phyloP scores from a whole-genome alignment of 805 yeast genomes.

The Lipomyces orientalis region DNA sequence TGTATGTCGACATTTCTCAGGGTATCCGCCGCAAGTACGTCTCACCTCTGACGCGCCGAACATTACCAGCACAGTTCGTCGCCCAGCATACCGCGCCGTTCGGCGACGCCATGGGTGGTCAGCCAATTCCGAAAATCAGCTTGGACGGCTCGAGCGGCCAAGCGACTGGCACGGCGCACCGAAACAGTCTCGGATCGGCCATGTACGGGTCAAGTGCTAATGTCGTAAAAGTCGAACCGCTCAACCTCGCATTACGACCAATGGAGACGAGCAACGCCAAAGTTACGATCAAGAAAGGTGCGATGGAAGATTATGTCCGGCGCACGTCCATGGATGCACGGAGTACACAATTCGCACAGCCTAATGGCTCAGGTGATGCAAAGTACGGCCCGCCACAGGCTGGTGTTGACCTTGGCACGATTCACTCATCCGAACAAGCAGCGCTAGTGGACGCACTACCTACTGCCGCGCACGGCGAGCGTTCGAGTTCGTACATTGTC shows the following conservation, averaged over 20 bases:
- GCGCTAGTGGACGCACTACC: conserved; percentile 36
- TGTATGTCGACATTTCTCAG: conserved; percentile 86
- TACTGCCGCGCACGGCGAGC: neutral
- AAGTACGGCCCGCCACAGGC: conserved; percentile 13
- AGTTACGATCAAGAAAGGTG: conserved; percentile 62
- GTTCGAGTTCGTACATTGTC: neutral
- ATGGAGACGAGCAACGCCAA: conserved; percentile 63
- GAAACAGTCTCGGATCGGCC: neutral
- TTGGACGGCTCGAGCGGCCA: conserved; percentile 15
- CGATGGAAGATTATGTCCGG: conserved; percentile 37
- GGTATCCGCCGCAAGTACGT: conserved; percentile 66
- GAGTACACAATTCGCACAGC: conserved; percentile 10
- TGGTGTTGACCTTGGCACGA: conserved; percentile 30
- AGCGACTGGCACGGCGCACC: conserved; percentile 8
- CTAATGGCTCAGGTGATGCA: conserved; percentile 8
- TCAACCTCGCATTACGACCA: conserved; percentile 73
- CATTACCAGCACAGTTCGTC: conserved; percentile 32
- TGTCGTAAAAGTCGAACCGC: conserved; percentile 53
- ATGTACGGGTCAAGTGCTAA: neutral
- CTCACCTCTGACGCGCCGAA: conserved; percentile 46
- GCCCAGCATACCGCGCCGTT: conserved; percentile 23
- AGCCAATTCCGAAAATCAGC: conserved; percentile 11
- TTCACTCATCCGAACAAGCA: conserved; percentile 38
- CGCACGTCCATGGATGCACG: conserved; percentile 32
- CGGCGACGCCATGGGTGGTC: conserved; percentile 1